Evolutionary conservation across 2,329 filamentous ascomycete genomes (phyloP).

Genomic region (Trichocomaceae sp.): DNA sequence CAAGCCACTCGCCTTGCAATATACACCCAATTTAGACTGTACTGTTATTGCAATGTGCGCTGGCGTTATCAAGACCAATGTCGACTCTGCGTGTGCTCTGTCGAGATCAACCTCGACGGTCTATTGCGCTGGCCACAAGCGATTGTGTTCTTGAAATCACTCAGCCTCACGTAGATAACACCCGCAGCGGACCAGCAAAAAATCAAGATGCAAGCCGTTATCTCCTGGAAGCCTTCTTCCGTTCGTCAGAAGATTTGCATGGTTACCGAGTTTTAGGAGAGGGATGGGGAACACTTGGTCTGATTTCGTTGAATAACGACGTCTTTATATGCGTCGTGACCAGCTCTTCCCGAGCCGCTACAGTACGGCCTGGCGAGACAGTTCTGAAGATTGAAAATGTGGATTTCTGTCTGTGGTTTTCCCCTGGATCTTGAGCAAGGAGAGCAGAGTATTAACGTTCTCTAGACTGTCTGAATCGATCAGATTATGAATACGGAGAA

Average conservation of each 20-base stretch:
- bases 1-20: neutral
- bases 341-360: slow-evolving; percentile 69
- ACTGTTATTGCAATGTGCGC: neutral
- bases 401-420: slow-evolving; percentile 59
- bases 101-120: slow-evolving; percentile 78
- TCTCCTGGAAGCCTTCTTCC: slow-evolving; percentile 77
- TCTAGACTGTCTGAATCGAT: slow-evolving; percentile 74
- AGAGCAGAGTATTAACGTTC: slow-evolving; percentile 5
- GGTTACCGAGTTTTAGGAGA: slow-evolving; percentile 73
- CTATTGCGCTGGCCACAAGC: slow-evolving; percentile 75
- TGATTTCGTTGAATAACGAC: slow-evolving; percentile 76
- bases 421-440: slow-evolving; percentile 7
- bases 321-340: slow-evolving; percentile 90
- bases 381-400: slow-evolving; percentile 81
- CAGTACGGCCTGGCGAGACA: slow-evolving; percentile 77
- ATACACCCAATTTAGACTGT: neutral
- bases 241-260: slow-evolving; percentile 59
- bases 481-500: slow-evolving; percentile 73
- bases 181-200: slow-evolving; percentile 36
- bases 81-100: slow-evolving; percentile 69
- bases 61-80: slow-evolving; percentile 28
- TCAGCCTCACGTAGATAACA: slow-evolving; percentile 62
- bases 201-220: slow-evolving; percentile 51
- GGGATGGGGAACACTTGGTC: slow-evolving; percentile 77
- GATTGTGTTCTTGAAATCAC: slow-evolving; percentile 37